Base-by-base conservation (phyloP, 257 asterid genomes). In the Misopates orontium region DNA sequence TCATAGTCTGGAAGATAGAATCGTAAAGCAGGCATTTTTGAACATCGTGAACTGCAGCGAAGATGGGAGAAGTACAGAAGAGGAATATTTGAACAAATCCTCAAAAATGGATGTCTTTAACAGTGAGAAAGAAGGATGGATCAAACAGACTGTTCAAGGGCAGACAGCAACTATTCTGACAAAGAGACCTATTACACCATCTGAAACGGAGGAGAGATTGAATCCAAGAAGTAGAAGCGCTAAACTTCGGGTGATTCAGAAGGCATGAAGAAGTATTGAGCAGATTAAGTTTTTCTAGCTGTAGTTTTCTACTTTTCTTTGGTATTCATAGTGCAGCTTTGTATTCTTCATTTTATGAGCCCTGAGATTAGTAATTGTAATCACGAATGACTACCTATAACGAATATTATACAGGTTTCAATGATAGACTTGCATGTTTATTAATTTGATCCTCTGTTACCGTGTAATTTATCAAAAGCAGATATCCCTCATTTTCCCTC, bases 1-100 rank as follows among this genome's bases (percentile, higher is more conserved):
- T 83, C 99, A 94, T 72, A 94, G 99, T 54, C 73, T 94, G 82
- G 99, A 94, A 77, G 99, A 90, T 78, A 83, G 96, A 77, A 94
- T 94, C 39, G 97, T 90, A 71, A 90, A 90, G 79, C 95, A 94
- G 71, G 71, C 97, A 12, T 94, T 90, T 83, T 83, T 94, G 20
- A 80, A 84, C 70, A 79, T 90, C 44, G 59, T 83, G 32, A 84
- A 78, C 71, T 53, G 56, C 53, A 56, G 64, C 47, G 80, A 49
- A 72, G 80, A 52, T 58, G 81, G 59, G 12, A 76, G 63, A 55
- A 79, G 62, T 18, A 70, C 56, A 23, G 60, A 53, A 52, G 82
- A 63, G 58, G 55, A 41, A 61, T 25, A 23, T 40, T 22, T 50
- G 47, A 54, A 50, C 12, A 50, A 45, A 47, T 53, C 68, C 10